These are phyloP conservation scores for Circinella minor DNA, from an alignment of 371 early-diverging fungal genomes.

Conservation along the genomic window DNA sequence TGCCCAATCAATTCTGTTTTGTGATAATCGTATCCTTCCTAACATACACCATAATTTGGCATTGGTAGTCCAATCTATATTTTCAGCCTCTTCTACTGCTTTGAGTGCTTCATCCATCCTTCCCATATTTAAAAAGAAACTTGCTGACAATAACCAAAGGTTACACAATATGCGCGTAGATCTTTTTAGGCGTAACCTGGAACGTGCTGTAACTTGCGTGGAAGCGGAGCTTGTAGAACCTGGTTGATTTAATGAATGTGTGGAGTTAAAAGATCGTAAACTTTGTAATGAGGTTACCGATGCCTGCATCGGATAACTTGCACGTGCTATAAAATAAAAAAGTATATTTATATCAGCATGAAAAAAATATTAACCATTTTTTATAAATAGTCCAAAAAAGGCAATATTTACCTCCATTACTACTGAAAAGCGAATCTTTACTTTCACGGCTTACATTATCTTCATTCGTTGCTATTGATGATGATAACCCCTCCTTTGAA, in stretches of 20 bases:
- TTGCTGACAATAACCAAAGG: slow-evolving; percentile 69
- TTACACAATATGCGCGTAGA: slow-evolving; percentile 41
- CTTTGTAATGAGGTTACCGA: slow-evolving; percentile 25
- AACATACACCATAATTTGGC: slow-evolving; percentile 64
- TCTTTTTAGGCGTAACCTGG: slow-evolving; percentile 30
- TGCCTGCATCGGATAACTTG: slow-evolving; percentile 13
- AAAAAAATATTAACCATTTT: no score
- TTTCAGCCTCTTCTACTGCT: slow-evolving; percentile 72
- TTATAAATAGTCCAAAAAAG: not conserved
- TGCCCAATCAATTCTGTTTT: slow-evolving; percentile 39
- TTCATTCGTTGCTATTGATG: slow-evolving; percentile 20
- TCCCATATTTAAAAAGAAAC: slow-evolving; percentile 57
- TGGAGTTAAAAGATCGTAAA: slow-evolving; percentile 28
- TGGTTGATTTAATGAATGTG: slow-evolving; percentile 21
- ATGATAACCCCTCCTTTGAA: not conserved
- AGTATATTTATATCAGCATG: no score
- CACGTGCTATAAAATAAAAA: slow-evolving; percentile 7
- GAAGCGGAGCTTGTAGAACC: slow-evolving; percentile 17
- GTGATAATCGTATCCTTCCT: slow-evolving; percentile 51
- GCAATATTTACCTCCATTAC: not conserved
- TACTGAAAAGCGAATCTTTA: not conserved
- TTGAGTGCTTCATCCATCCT: slow-evolving; percentile 67
- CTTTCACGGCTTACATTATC: not conserved
- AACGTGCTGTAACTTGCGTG: slow-evolving; percentile 28
- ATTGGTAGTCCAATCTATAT: slow-evolving; percentile 57